Evolutionary conservation across 1,139 yeast species (phyloP).

Genomic region (Hansenula sp.): DNA sequence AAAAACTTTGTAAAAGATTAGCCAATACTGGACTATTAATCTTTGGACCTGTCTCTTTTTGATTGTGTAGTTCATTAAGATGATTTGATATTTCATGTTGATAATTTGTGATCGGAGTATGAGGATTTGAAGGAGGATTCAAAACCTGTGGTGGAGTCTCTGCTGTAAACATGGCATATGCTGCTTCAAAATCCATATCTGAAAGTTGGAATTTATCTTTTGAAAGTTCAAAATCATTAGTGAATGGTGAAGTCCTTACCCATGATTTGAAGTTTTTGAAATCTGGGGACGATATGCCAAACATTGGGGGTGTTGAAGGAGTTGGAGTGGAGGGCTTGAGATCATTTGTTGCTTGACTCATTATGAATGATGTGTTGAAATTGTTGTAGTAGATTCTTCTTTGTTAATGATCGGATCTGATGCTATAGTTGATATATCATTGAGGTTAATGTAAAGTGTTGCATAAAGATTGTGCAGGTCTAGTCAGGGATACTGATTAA

Average conservation of each 20-base stretch:
- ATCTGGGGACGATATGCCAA: slow-evolving; percentile 12
- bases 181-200: slow-evolving; percentile 22
- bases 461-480: too few relatives aligned
- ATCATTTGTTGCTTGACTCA: not conserved
- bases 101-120: slow-evolving; percentile 2
- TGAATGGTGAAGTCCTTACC: slow-evolving; percentile 6
- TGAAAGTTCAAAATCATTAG: not conserved
- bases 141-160: slow-evolving; percentile 4
- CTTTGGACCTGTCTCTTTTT: not conserved
- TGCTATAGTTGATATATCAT: not conserved
- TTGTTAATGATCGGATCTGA: not conserved
- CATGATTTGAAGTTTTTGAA: slow-evolving; percentile 7
- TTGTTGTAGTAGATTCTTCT: not conserved
- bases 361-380: not conserved
- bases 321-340: slow-evolving; percentile 5
- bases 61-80: not conserved
- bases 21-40: not conserved
- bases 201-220: slow-evolving; percentile 8
- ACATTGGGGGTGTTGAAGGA: slow-evolving; percentile 12
- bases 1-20: not conserved
- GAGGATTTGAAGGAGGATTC: not conserved
- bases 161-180: slow-evolving; percentile 20
- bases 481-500: too few relatives aligned
- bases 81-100: not conserved
- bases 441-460: not conserved